A percentile compares a stretch with the other conserved stretches of the same genome.
These are phyloP conservation scores for Entoloma clypeatum DNA, from an alignment of 1,284 basidiomycete species.

Conservation along the genomic window DNA sequence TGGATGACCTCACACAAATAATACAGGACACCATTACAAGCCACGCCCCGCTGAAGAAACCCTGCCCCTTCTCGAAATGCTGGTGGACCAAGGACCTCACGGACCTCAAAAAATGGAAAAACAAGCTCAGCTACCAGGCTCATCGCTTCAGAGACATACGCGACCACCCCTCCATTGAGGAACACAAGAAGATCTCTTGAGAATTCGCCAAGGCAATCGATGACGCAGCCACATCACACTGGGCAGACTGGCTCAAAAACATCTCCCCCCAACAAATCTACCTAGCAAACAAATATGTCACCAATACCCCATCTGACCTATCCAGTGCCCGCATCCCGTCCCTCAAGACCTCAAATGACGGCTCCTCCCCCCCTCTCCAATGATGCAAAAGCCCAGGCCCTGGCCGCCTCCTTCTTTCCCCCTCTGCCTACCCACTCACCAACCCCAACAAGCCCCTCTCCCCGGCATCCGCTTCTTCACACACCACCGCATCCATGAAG, in stretches of 20 bases:
- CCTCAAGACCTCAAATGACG: too few species aligned
- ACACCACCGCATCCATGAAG: not conserved
- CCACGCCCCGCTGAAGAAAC: not conserved
- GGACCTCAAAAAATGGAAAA: not conserved
- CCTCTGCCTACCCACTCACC: not conserved
- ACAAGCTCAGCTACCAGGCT: not conserved
- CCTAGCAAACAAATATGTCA: conserved; percentile 2
- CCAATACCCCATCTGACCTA: conserved; percentile 4
- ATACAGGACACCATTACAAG: conserved; percentile 1
- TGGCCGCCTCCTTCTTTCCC: too few species aligned
- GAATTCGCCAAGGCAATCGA: not conserved
- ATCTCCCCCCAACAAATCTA: too few species aligned
- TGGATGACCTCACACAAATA: too few species aligned
- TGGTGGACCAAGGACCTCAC: conserved; percentile 7
- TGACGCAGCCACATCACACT: too few species aligned
- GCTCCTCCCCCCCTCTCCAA: too few species aligned
- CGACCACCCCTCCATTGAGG: too few species aligned
- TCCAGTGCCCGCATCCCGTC: conserved; percentile 3
- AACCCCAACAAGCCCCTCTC: too few species aligned
- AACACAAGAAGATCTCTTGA: not conserved
- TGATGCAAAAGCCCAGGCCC: conserved; percentile 1
- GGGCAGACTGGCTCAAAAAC: conserved; percentile 9
- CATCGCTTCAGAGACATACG: too few species aligned
- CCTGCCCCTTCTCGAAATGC: not conserved
- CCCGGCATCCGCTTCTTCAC: not conserved